Conservation (phyloP, 1,284 basidiomycete species). For the Malassezia sympodialis region DNA sequence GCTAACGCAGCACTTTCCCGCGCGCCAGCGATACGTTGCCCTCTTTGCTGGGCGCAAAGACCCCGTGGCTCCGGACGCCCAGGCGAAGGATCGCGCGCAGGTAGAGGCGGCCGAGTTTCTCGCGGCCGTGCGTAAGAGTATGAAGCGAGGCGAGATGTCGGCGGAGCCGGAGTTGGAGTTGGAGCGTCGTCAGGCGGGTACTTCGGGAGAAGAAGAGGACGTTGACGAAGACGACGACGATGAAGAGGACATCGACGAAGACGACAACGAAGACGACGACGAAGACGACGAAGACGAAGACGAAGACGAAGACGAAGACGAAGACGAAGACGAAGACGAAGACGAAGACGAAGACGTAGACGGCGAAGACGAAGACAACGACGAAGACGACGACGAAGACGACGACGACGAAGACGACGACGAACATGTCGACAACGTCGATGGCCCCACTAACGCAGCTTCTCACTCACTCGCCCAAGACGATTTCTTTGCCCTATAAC, state of each 20-base stretch:
- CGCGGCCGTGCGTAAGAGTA: conserved; percentile 2
- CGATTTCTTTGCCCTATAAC: conserved; percentile 16
- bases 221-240: neutral
- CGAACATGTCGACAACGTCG: conserved; percentile 1
- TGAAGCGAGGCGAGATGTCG: conserved; percentile 11
- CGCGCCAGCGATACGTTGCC: conserved; percentile 15
- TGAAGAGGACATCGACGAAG: neutral
- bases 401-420: neutral
- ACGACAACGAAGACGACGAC: neutral
- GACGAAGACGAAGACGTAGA: neutral
- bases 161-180: conserved; percentile 15
- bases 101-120: conserved; percentile 13
- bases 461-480: neutral
- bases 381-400: neutral
- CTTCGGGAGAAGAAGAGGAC: neutral
- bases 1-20: conserved; percentile 9
- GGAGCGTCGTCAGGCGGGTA: conserved; percentile 1
- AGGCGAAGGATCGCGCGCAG: conserved; percentile 10
- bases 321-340: neutral
- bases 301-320: too few relatives aligned
- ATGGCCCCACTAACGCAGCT: neutral
- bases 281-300: neutral
- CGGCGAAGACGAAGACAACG: neutral
- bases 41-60: conserved; percentile 9
- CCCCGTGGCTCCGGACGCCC: conserved; percentile 1